Evolutionary conservation across 441 rosid species (phyloP).

Genomic region (Erysimum pusillum): DNA sequence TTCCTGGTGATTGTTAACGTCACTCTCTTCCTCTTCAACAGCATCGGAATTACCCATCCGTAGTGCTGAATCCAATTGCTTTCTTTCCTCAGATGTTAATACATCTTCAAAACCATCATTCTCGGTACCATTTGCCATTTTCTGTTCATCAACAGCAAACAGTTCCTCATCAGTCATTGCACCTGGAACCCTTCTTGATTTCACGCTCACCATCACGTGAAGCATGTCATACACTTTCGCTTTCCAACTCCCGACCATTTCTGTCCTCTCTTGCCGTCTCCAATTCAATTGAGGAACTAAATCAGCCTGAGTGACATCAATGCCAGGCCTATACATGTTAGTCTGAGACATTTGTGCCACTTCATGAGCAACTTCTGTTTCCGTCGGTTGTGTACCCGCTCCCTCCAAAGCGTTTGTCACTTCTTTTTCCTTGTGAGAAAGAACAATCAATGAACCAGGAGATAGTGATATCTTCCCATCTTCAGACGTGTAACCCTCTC

Average conservation of each 20-base stretch:
- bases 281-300: slow-evolving; percentile 89
- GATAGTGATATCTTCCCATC: slow-evolving; percentile 74
- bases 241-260: slow-evolving; percentile 95
- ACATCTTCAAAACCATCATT: slow-evolving; percentile 80
- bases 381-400: slow-evolving; percentile 94
- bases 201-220: slow-evolving; percentile 97
- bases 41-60: slow-evolving; percentile 73
- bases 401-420: slow-evolving; percentile 98
- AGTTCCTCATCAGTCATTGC: slow-evolving; percentile 99
- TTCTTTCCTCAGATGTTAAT: slow-evolving; percentile 88
- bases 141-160: slow-evolving; percentile 82
- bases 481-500: slow-evolving; percentile 85
- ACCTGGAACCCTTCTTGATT: slow-evolving; percentile 99
- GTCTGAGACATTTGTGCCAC: slow-evolving; percentile 97
- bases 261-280: slow-evolving; percentile 98
- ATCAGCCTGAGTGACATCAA: slow-evolving; percentile 97
- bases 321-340: slow-evolving; percentile 99
- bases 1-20: slow-evolving; percentile 60
- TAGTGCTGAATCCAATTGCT: slow-evolving; percentile 84
- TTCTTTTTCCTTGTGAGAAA: slow-evolving; percentile 96
- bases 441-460: slow-evolving; percentile 91
- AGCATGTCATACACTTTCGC: slow-evolving; percentile 97
- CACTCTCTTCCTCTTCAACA: slow-evolving; percentile 73
- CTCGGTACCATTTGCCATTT: slow-evolving; percentile 65
- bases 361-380: slow-evolving; percentile 95